Evolutionary conservation across 352 stramenopile species (phyloP), one percentile per base, ranked within the genome.

Genomic region (Saprolegnia parasitica): DNA sequence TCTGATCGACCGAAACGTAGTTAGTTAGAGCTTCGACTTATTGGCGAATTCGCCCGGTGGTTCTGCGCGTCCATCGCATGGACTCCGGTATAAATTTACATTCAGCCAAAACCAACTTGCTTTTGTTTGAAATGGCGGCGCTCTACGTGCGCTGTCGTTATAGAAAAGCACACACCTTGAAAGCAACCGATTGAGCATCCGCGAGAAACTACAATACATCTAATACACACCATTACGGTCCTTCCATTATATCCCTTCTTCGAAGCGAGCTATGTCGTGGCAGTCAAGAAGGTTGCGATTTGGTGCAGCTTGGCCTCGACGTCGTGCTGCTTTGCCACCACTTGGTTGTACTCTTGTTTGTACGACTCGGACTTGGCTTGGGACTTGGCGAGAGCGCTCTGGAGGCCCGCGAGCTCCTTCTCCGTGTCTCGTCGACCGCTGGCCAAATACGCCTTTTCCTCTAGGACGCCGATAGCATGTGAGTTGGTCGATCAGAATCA

Each of bases 91-190:
- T 4, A 60, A 26, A 42, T 4, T 26, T 26, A 16, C 10, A 60
- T 60, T 60, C 52, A 4, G 52, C 52, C 52, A 4, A 60, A 60
- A 60, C 11, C 35, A 60, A 16, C 11, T 21, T 60, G 52, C 52
- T 60, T 60, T 60, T 60, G 52, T 60, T 60, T 60, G 52, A 60
- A 40, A 60, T 60, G 52, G 9, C 35, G 35, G 52, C 20, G 52
- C 52, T 60, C 52, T n/a, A 21, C 35, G 52, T 60, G 52, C 52
- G 20, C 52, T 60, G 35, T 60, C 35, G 52, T 60, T 60, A 60
- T 60, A 60, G 52, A 60, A 60, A 60, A 60, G 52, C 52, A 60
- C 11, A 60, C 52, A 60, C 20, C 24, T 11, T 40, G 3, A 60
- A 35, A 2, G 29, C 21, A 52, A 52, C 18, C n/a, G n/a, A n/a